A percentile compares a stretch with the other conserved stretches of the same genome.
Evolutionary conservation across 306 rosid genomes (phyloP).

Genomic region (Betula pendula): DNA sequence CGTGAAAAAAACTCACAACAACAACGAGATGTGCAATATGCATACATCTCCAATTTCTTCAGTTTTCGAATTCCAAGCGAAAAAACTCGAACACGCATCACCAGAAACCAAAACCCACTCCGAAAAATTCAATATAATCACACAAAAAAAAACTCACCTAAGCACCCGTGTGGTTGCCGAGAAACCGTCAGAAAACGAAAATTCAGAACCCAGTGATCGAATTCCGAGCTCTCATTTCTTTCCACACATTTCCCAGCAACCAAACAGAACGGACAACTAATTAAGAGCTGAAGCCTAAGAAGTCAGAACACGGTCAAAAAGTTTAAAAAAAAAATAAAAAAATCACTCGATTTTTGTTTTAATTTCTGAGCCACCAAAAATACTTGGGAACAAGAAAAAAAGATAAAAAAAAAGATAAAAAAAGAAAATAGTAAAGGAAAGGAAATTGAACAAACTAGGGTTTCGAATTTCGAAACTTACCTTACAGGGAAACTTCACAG

Average conservation of each 20-base stretch:
- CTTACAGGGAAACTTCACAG: constrained; percentile 10
- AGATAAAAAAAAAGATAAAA: too few species aligned
- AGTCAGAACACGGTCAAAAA: neutral
- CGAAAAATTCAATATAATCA: neutral
- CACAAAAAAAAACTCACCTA: neutral
- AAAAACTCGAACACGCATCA: neutral
- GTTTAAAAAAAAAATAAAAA: neutral
- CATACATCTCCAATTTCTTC: neutral
- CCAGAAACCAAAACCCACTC: neutral
- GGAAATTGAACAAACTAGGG: constrained; percentile 12
- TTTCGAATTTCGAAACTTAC: constrained; percentile 3
- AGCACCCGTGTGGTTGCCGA: neutral
- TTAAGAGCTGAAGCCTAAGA: neutral
- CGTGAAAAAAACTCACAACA: neutral
- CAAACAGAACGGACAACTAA: neutral
- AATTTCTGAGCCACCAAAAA: neutral
- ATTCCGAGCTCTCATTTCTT: neutral
- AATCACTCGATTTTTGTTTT: neutral
- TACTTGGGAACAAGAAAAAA: neutral
- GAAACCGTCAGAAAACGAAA: neutral
- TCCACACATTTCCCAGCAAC: neutral
- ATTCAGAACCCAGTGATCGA: neutral
- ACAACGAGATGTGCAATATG: neutral
- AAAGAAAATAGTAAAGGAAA: neutral
- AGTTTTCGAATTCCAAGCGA: neutral